Evolutionary conservation across 2,329 filamentous ascomycete species (phyloP).

Genomic region (Rutstroemia sp.): DNA sequence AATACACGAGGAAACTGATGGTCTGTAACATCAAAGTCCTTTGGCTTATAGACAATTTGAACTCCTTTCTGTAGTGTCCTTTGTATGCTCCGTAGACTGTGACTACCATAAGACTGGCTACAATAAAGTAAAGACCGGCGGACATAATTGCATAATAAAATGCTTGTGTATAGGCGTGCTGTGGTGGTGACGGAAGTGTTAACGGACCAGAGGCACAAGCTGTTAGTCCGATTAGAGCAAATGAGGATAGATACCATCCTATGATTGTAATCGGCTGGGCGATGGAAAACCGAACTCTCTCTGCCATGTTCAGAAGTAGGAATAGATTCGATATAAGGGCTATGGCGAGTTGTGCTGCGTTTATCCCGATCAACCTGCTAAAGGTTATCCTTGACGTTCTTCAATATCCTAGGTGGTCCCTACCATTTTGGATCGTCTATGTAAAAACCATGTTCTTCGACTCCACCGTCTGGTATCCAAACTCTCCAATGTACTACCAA

Average conservation of each 20-base stretch:
- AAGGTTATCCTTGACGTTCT: not conserved
- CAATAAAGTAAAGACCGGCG: slow-evolving; percentile 68
- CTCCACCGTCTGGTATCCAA: slow-evolving; percentile 39
- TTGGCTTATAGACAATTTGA: slow-evolving; percentile 70
- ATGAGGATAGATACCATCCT: slow-evolving; percentile 61
- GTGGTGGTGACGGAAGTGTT: slow-evolving; percentile 36
- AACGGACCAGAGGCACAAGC: slow-evolving; percentile 58
- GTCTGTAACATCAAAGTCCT: slow-evolving; percentile 87
- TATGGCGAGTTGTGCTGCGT: slow-evolving; percentile 67
- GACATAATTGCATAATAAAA: slow-evolving; percentile 83
- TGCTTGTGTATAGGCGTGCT: slow-evolving; percentile 66
- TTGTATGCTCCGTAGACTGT: slow-evolving; percentile 71
- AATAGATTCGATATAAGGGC: slow-evolving; percentile 75
- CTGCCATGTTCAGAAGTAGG: slow-evolving; percentile 80
- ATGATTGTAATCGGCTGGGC: slow-evolving; percentile 78
- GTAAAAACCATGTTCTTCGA: slow-evolving; percentile 46
- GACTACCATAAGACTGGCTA: slow-evolving; percentile 66
- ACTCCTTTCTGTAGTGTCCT: slow-evolving; percentile 69
- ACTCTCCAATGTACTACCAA: slow-evolving; percentile 76
- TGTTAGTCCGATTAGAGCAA: slow-evolving; percentile 59
- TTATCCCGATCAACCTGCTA: slow-evolving; percentile 60
- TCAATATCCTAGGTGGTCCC: slow-evolving; percentile 11
- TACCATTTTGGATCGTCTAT: slow-evolving; percentile 66
- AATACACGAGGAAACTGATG: slow-evolving; percentile 75
- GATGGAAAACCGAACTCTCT: slow-evolving; percentile 69